These are phyloP conservation scores for Globisporangium camurandrum DNA, from an alignment of 352 stramenopile genomes.

Conservation along the genomic window DNA sequence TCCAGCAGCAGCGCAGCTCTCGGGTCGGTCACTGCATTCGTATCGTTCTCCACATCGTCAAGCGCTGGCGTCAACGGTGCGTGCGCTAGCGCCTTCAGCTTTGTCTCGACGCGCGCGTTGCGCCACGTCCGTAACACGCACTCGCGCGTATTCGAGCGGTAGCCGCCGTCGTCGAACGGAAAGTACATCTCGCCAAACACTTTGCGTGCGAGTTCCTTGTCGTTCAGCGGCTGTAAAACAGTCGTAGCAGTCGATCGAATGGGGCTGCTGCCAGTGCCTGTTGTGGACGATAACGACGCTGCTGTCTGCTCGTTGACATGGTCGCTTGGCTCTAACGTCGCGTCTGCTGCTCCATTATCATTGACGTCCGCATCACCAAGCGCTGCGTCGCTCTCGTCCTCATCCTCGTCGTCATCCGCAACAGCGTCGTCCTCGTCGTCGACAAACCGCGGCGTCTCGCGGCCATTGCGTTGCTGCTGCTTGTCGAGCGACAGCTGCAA, in stretches of 20 bases:
- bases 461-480: slow-evolving; percentile 34
- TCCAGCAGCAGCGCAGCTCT: background rate
- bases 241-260: too few relatives aligned
- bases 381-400: background rate
- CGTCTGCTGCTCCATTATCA: background rate
- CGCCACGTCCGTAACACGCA: slow-evolving; percentile 28
- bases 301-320: too few relatives aligned
- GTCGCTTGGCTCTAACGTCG: too few relatives aligned
- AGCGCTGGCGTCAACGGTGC: background rate
- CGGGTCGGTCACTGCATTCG: background rate
- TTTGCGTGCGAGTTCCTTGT: slow-evolving; percentile 78
- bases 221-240: slow-evolving; percentile 22
- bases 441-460: slow-evolving; percentile 29
- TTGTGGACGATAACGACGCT: too few relatives aligned
- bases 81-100: slow-evolving; percentile 4
- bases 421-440: slow-evolving; percentile 62
- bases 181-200: slow-evolving; percentile 86
- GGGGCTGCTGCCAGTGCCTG: too few relatives aligned
- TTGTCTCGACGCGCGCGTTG: slow-evolving; percentile 21
- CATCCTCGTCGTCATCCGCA: background rate
- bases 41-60: too few relatives aligned
- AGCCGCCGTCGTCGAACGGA: slow-evolving; percentile 75
- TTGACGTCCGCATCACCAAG: background rate
- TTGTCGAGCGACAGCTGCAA: slow-evolving; percentile 73
- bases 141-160: slow-evolving; percentile 37